Conservation (phyloP, 2,329 filamentous ascomycete genomes). For the Rugonectria rugulosa region DNA sequence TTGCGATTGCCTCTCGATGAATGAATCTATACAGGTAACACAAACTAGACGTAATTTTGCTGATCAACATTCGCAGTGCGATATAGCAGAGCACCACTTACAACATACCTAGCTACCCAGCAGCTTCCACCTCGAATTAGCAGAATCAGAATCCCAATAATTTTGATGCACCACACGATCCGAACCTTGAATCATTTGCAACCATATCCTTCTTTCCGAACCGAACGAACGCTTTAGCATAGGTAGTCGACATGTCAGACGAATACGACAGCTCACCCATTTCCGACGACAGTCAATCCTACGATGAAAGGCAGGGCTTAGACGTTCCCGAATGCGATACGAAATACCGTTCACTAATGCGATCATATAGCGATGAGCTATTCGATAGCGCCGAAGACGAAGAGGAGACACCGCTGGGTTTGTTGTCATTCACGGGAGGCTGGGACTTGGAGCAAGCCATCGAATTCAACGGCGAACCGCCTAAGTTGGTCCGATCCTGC, state of each 20-base stretch:
- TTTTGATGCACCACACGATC: not conserved
- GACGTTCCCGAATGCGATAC: not conserved
- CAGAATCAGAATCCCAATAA: not conserved
- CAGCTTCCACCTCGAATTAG: not conserved
- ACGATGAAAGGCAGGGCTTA: slow-evolving; percentile 9
- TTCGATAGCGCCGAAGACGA: slow-evolving; percentile 5
- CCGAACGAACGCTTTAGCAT: not conserved
- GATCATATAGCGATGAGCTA: not conserved
- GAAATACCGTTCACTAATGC: slow-evolving; percentile 1
- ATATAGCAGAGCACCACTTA: not conserved
- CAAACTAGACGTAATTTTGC: not conserved
- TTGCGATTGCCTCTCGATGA: not conserved
- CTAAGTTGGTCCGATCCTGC: not conserved
- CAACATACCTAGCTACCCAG: not conserved
- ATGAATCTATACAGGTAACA: not conserved
- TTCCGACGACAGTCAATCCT: slow-evolving; percentile 11
- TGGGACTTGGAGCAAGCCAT: slow-evolving; percentile 1
- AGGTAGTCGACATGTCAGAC: slow-evolving; percentile 5
- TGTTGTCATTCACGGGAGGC: slow-evolving; percentile 1
- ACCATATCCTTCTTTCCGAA: not conserved
- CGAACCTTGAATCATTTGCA: not conserved
- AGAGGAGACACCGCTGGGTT: slow-evolving; percentile 3
- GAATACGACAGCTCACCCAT: slow-evolving; percentile 16
- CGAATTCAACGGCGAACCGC: not conserved
- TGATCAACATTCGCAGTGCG: not conserved